Evolutionary conservation across 169 alveolate species (phyloP).

Genomic region (Plasmodium blacklocki): DNA sequence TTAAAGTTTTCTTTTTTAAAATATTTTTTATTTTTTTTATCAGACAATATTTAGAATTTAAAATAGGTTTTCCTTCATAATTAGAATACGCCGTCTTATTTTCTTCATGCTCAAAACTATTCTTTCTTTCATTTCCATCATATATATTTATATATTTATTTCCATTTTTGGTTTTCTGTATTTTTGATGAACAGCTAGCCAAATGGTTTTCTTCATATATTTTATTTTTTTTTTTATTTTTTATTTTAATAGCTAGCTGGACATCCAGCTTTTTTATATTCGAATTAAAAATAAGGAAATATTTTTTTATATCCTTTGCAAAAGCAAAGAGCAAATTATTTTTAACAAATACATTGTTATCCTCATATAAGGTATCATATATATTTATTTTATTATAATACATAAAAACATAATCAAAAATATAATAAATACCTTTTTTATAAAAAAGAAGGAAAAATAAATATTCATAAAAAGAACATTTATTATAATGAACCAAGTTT

Average conservation of each 20-base stretch:
- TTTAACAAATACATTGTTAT: no score
- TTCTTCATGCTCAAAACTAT: not conserved
- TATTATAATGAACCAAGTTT: no score
- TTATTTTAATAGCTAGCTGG: no score
- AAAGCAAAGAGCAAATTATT: not conserved
- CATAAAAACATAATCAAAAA: no score
- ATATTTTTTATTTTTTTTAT: conserved; percentile 59
- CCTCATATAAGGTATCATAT: no score
- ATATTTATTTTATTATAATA: no score
- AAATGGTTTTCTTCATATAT: no score
- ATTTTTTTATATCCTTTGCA: conserved; percentile 6
- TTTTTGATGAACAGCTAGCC: no score
- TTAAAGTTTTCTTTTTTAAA: conserved; percentile 12
- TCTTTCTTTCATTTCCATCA: not conserved
- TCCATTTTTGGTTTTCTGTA: no score
- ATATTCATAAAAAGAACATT: no score
- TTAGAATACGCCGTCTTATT: not conserved
- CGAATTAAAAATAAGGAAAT: not conserved
- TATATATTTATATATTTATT: not conserved
- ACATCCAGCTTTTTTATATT: not conserved
- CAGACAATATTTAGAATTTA: conserved; percentile 37
- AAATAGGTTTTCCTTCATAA: not conserved
- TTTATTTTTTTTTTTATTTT: not conserved
- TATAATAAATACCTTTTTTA: no score
- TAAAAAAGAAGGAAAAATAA: no score